A percentile compares a stretch with the other conserved stretches of the same genome.
Conservation (phyloP, 1,139 yeast species). For the Protomyces arabidopsidicola region DNA sequence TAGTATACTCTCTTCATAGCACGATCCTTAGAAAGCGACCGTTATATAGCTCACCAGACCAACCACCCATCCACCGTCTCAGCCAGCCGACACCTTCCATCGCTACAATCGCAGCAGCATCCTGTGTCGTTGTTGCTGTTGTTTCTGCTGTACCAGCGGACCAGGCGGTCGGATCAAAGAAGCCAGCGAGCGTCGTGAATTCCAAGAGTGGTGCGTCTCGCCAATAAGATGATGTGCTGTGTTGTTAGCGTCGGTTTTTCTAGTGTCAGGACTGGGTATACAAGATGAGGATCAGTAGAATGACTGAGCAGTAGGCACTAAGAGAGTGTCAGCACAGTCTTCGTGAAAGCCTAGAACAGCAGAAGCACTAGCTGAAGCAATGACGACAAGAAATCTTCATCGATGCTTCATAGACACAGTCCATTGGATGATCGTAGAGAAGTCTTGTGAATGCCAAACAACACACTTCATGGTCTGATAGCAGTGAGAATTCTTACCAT, state of each 20-base stretch:
- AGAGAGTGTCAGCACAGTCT: background rate
- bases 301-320: conserved; percentile 14
- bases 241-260: too few relatives aligned
- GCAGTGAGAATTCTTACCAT: conserved; percentile 1
- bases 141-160: background rate
- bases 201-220: conserved; percentile 17
- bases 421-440: too few relatives aligned
- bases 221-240: conserved; percentile 21
- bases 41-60: background rate
- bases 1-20: background rate
- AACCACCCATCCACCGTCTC: background rate
- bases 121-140: background rate
- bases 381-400: too few relatives aligned
- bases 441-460: too few relatives aligned
- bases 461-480: too few relatives aligned
- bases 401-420: too few relatives aligned
- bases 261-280: background rate
- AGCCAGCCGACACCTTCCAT: background rate
- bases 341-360: background rate
- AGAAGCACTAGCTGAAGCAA: too few relatives aligned
- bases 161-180: background rate
- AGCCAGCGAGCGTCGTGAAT: conserved; percentile 16
- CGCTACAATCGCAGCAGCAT: background rate
- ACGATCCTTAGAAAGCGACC: background rate
- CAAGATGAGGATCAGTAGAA: conserved; percentile 12